phyloP scores from a whole-genome alignment of 176 grass and related monocot species.

The Carex cristatella region DNA sequence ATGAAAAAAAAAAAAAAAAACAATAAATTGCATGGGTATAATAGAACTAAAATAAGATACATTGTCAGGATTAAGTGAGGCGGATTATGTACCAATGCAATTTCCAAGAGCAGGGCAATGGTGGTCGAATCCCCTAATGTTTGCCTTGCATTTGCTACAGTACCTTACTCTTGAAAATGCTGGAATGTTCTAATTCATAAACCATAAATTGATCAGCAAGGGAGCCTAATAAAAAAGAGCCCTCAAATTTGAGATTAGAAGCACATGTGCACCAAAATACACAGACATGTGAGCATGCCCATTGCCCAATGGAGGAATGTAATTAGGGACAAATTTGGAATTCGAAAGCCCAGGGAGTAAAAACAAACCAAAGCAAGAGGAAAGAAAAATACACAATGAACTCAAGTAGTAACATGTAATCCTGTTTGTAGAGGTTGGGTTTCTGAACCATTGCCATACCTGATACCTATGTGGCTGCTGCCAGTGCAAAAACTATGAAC shows the following conservation, averaged over 20 bases:
- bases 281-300: background rate
- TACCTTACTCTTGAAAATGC: slow-evolving; percentile 64
- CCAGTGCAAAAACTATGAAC: background rate
- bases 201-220: slow-evolving; percentile 11
- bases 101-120: slow-evolving; percentile 95
- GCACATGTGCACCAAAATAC: background rate
- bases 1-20: slow-evolving; percentile 8
- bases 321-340: background rate
- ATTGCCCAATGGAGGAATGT: slow-evolving; percentile 23
- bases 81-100: slow-evolving; percentile 68
- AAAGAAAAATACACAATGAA: slow-evolving; percentile 6
- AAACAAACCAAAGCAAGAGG: slow-evolving; percentile 12
- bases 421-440: background rate
- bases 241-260: background rate
- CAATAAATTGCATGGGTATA: background rate
- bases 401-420: background rate
- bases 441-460: background rate
- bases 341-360: background rate
- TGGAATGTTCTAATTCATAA: slow-evolving; percentile 52
- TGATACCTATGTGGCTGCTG: background rate
- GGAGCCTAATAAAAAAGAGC: background rate
- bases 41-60: slow-evolving; percentile 5
- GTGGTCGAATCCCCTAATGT: slow-evolving; percentile 80
- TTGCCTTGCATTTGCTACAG: slow-evolving; percentile 70
- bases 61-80: background rate